Conservation (phyloP, 257 asterid genomes). For the Solanum lycopersicoides region DNA sequence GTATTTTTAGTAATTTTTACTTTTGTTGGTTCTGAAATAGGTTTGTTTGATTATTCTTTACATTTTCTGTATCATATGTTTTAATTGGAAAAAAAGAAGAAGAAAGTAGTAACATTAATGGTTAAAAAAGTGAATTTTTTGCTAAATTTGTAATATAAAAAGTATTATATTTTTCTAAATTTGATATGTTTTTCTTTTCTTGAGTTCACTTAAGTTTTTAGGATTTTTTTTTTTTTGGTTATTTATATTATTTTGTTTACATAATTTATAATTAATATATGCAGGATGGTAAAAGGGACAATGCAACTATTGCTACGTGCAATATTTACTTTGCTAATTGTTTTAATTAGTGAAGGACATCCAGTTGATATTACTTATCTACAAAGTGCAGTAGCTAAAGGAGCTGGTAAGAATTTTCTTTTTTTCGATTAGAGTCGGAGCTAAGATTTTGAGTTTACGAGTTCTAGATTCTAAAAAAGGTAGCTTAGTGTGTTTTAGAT, state of each 20-base stretch:
- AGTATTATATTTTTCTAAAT: not conserved
- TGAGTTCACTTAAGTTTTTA: not conserved
- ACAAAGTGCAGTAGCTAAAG: conserved; percentile 24
- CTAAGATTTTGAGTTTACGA: not conserved
- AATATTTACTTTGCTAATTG: conserved; percentile 5
- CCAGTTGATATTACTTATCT: conserved; percentile 19
- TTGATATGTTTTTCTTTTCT: not conserved
- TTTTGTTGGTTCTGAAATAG: not conserved
- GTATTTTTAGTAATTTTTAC: not conserved
- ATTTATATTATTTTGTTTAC: not conserved
- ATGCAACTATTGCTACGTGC: conserved; percentile 6
- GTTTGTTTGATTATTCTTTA: not conserved
- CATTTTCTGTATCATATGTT: not conserved
- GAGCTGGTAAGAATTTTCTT: conserved; percentile 17
- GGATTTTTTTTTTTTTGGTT: not conserved
- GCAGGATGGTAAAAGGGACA: conserved; percentile 7
- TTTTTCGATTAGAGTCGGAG: not conserved
- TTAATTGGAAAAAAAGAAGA: not conserved
- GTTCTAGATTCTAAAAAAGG: not conserved
- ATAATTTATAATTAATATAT: not conserved
- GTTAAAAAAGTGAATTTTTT: not conserved
- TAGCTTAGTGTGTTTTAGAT: not conserved
- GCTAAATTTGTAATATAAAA: not conserved
- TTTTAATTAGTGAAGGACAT: conserved; percentile 15
- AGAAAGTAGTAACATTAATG: not conserved